These are phyloP conservation scores for Aspergillus alliaceus DNA, from an alignment of 2,329 filamentous ascomycete species.

Conservation along the genomic window DNA sequence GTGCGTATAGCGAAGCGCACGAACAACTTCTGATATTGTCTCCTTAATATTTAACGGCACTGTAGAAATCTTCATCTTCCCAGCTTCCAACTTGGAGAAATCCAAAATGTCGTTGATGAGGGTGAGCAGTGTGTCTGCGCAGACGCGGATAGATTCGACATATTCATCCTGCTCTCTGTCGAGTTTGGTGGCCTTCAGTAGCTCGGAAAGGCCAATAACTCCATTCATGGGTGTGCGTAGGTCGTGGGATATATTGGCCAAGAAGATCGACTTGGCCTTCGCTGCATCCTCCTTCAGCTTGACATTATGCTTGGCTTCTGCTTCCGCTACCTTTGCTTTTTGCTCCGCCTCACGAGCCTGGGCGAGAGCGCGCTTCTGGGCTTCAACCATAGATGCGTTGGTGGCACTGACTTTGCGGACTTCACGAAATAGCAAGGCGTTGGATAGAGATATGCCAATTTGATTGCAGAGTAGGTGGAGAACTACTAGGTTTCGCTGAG, in stretches of 20 bases:
- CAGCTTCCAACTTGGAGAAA: conserved; percentile 83
- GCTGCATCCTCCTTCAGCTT: conserved; percentile 67
- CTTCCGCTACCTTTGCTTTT: conserved; percentile 65
- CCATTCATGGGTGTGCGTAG: conserved; percentile 94
- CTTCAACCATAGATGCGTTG: conserved; percentile 65
- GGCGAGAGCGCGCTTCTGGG: conserved; percentile 62
- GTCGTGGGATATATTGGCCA: conserved; percentile 87
- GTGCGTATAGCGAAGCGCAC: conserved; percentile 64
- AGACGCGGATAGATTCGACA: conserved; percentile 65
- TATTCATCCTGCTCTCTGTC: conserved; percentile 62
- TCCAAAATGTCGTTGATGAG: conserved; percentile 91
- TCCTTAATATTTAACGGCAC: conserved; percentile 75
- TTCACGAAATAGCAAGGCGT: conserved; percentile 62
- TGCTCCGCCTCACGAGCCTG: conserved; percentile 63
- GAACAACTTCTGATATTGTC: conserved; percentile 64
- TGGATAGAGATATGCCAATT: conserved; percentile 63
- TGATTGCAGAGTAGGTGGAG: conserved; percentile 62
- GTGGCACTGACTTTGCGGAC: conserved; percentile 63
- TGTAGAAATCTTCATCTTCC: conserved; percentile 83
- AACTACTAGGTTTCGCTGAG: conserved; percentile 56
- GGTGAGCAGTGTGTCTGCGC: conserved; percentile 72
- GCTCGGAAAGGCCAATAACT: conserved; percentile 74
- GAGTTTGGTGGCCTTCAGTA: conserved; percentile 59
- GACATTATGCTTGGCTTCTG: conserved; percentile 64
- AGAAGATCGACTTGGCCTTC: conserved; percentile 85